Base-by-base conservation (phyloP, 2,329 filamentous ascomycete genomes). In the Neonectria sp. region DNA sequence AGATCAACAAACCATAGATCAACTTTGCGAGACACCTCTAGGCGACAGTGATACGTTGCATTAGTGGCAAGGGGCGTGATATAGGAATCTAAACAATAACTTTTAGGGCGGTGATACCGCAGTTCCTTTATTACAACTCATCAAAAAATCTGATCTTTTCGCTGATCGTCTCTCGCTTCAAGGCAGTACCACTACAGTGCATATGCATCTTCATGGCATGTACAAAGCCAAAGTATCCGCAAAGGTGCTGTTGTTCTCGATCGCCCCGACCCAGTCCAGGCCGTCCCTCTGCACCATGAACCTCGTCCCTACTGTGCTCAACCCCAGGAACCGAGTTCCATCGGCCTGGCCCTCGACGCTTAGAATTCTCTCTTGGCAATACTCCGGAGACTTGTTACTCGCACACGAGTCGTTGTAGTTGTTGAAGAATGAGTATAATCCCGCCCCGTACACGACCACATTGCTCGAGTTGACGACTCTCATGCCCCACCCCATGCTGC, bases 361-460 rank as follows among this genome's bases (percentile, higher is more conserved):
- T 25, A 83, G 70, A 48, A 86, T 84, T 46, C 82, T 79, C 57
- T 82, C 76, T 75, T 88, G 86, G 77, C 86, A 88, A 49, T 80
- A 79, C 33, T 81, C 79, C 5, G 76, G 81, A 12, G 81, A 82
- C 3, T 75, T 76, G 59, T 82, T 76, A 37, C 80, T 79, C 46
- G 83, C 85, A 75, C 86, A 88, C 0, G 78, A 72, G 12, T 84
- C 84, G 59, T 81, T 84, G 79, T 92, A 92, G 78, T 91, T 89
- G 76, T 87, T 84, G 77, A 92, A 93, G 83, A 92, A 92, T 3
- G 86, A 89, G 79, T 93, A 94, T 15, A 92, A 74, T 0, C 91
- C 92, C 0, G 87, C 88, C 8, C 91, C 90, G 72, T 92, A 91
- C 27, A 89, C 79, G 21, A 86, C 79, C 13, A 93, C 79, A 74